phyloP scores from a whole-genome alignment of 2,329 filamentous ascomycete genomes.

The Bipolaris sorokiniana region DNA sequence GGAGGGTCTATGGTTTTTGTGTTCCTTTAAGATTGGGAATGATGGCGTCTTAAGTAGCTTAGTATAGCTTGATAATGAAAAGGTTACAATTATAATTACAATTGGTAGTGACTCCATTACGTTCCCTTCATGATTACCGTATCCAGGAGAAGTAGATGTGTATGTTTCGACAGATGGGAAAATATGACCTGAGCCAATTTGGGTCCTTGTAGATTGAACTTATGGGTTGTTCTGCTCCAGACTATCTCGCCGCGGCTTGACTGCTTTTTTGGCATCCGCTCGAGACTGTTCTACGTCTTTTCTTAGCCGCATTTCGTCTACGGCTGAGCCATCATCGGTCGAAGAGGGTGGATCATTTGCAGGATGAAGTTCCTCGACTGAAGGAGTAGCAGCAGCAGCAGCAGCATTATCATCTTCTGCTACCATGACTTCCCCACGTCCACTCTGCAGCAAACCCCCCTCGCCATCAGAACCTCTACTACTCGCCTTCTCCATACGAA shows the following conservation, averaged over 20 bases:
- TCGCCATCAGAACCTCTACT: neutral
- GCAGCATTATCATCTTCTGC: neutral
- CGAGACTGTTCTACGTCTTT: slow-evolving; percentile 5
- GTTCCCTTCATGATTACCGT: neutral
- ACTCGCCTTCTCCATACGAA: slow-evolving; percentile 15
- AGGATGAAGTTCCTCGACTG: neutral
- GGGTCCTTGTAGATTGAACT: neutral
- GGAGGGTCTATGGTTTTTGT: slow-evolving; percentile 24
- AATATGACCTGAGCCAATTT: too few relatives aligned
- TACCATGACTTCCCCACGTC: neutral
- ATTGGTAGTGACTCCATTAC: neutral
- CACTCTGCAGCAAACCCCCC: neutral
- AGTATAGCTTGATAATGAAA: slow-evolving; percentile 30
- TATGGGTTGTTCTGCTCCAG: slow-evolving; percentile 4
- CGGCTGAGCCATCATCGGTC: neutral
- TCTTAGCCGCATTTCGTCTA: neutral
- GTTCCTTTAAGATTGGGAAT: slow-evolving; percentile 14
- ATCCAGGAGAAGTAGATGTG: neutral
- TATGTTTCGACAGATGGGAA: neutral
- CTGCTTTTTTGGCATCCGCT: neutral
- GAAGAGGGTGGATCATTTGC: neutral
- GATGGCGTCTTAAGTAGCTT: slow-evolving; percentile 29
- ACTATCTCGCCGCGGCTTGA: neutral
- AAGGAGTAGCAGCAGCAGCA: neutral
- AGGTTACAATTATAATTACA: slow-evolving; percentile 8